A percentile compares a stretch with the other conserved stretches of the same genome.
Conservation (phyloP, 768 basidiomycete species). For the Fistulinella prunicolor region DNA sequence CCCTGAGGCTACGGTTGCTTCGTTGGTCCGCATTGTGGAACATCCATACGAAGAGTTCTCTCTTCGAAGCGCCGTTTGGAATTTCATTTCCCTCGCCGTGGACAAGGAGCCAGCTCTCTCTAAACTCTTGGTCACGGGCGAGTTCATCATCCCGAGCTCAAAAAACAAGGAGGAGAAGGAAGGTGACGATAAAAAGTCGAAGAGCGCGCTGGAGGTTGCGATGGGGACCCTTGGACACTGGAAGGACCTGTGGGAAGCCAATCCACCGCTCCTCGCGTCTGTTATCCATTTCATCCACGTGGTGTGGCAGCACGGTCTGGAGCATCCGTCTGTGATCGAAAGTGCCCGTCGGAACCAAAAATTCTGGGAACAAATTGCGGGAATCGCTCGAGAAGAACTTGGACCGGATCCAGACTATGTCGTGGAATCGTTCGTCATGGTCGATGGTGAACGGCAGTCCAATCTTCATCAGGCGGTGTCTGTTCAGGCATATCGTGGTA, state of each 20-base stretch:
- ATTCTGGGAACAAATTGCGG: conserved; percentile 72
- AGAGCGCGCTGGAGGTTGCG: conserved; percentile 68
- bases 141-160: conserved; percentile 50
- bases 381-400: conserved; percentile 63
- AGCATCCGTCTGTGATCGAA: conserved; percentile 63
- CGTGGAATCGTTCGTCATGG: conserved; percentile 43
- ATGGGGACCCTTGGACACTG: conserved; percentile 63
- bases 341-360: conserved; percentile 50
- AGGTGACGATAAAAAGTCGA: conserved; percentile 33
- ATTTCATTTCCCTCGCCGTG: conserved; percentile 75
- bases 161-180: conserved; percentile 36
- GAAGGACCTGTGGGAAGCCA: conserved; percentile 73
- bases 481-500: conserved; percentile 62
- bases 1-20: conserved; percentile 65
- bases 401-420: conserved; percentile 72
- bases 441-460: conserved; percentile 43
- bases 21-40: conserved; percentile 67
- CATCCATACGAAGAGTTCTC: conserved; percentile 78
- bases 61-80: conserved; percentile 78
- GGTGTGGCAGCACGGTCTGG: conserved; percentile 77
- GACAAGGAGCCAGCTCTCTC: conserved; percentile 86
- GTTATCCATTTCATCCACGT: conserved; percentile 73
- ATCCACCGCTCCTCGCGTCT: conserved; percentile 72
- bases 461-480: conserved; percentile 60
- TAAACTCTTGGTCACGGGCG: conserved; percentile 72